phyloP scores from a whole-genome alignment of 2,329 filamentous ascomycete species.

The Nothopassalora personata region DNA sequence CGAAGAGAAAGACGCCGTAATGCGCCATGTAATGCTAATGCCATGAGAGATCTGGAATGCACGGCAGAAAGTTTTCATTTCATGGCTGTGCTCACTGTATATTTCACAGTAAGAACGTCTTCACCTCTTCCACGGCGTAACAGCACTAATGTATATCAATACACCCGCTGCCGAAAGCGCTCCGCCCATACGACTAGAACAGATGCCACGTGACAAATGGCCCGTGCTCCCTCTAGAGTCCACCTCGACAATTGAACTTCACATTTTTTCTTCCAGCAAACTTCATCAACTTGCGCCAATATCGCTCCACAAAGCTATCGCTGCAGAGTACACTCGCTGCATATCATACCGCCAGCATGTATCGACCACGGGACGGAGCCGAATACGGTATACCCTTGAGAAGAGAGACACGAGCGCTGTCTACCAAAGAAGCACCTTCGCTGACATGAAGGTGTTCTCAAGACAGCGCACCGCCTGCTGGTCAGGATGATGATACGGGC shows the following conservation, averaged over 20 bases:
- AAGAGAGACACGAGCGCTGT: constrained; percentile 11
- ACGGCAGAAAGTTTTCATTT: no score
- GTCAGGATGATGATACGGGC: neutral
- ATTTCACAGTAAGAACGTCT: neutral
- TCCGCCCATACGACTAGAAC: no score
- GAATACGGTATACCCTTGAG: constrained; percentile 15
- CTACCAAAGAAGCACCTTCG: constrained; percentile 10
- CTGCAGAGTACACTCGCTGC: neutral
- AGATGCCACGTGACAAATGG: neutral
- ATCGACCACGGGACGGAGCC: constrained; percentile 5
- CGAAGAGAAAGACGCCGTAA: neutral
- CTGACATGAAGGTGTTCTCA: constrained; percentile 13
- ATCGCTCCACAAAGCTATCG: neutral
- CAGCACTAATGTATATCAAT: no score
- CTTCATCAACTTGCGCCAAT: neutral
- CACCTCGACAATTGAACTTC: neutral
- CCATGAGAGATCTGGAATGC: neutral
- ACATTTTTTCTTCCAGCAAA: neutral
- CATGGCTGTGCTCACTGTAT: no score
- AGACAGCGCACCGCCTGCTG: constrained; percentile 5
- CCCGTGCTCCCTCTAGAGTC: neutral
- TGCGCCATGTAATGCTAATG: neutral
- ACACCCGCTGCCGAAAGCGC: no score
- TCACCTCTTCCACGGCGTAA: neutral
- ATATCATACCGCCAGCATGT: neutral